Percentiles rank a stretch among this genome's conserved stretches.
Evolutionary conservation across 78 protist genomes (phyloP).

Genomic region (Tieghemostelium lacteum): DNA sequence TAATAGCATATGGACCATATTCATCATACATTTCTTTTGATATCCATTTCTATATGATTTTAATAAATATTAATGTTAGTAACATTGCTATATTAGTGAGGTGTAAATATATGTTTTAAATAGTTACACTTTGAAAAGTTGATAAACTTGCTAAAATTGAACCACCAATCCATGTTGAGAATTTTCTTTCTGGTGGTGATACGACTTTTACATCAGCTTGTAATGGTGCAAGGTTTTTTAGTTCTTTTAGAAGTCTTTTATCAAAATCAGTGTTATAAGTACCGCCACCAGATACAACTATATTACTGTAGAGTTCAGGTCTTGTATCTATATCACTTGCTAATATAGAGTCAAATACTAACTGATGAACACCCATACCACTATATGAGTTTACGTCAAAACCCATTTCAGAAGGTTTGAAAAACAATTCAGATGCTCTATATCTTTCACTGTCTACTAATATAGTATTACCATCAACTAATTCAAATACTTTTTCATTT

Average conservation of each 20-base stretch:
- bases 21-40: constrained; percentile 95
- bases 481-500: constrained; percentile 84
- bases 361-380: constrained; percentile 92
- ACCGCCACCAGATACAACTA: constrained; percentile 93
- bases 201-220: too few relatives aligned
- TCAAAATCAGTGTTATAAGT: constrained; percentile 89
- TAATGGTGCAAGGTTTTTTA: constrained; percentile 80
- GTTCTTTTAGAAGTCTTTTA: constrained; percentile 77
- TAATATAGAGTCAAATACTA: constrained; percentile 84
- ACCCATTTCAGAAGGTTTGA: constrained; percentile 94
- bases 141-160: constrained; percentile 86
- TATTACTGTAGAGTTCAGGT: constrained; percentile 86
- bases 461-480: constrained; percentile 85
- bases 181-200: constrained; percentile 89
- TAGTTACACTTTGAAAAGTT: background rate
- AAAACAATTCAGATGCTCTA: constrained; percentile 91
- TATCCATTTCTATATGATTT: constrained; percentile 96
- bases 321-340: constrained; percentile 92
- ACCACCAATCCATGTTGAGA: constrained; percentile 91
- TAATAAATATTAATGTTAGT: too few relatives aligned
- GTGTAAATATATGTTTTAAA: too few relatives aligned
- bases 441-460: constrained; percentile 89
- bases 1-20: constrained; percentile 94
- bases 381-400: constrained; percentile 47
- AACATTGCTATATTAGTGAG: too few relatives aligned